phyloP scores from a whole-genome alignment of 2,329 filamentous ascomycete genomes.

The Epichloe coenophiala region DNA sequence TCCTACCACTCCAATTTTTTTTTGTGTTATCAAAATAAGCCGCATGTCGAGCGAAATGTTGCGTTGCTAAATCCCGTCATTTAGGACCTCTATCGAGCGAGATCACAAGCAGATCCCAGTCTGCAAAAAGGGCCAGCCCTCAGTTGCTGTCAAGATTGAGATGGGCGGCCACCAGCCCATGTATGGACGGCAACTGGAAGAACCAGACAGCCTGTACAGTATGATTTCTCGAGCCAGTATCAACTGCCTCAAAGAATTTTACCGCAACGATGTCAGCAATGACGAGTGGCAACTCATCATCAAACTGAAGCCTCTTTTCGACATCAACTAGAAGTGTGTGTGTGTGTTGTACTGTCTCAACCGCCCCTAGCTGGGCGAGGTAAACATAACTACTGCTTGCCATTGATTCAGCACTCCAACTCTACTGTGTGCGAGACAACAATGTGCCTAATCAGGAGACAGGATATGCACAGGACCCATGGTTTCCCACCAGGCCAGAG shows the following conservation, averaged over 20 bases:
- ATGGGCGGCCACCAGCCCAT: constrained; percentile 80
- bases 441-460: too few relatives aligned
- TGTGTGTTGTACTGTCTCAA: background rate
- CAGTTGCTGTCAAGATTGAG: constrained; percentile 95
- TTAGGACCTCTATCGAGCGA: constrained; percentile 85
- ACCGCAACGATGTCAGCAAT: constrained; percentile 71
- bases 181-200: constrained; percentile 91
- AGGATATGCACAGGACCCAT: too few relatives aligned
- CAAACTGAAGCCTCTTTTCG: constrained; percentile 89
- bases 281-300: constrained; percentile 93
- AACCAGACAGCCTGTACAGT: constrained; percentile 78
- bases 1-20: background rate
- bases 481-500: too few relatives aligned
- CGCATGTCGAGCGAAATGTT: background rate
- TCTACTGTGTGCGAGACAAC: background rate
- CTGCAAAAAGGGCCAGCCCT: constrained; percentile 98
- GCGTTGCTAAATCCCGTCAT: background rate
- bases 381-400: too few relatives aligned
- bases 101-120: constrained; percentile 90
- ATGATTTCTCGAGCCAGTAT: constrained; percentile 79
- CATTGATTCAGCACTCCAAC: background rate
- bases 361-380: background rate
- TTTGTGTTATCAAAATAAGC: background rate
- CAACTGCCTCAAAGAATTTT: constrained; percentile 92
- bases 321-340: constrained; percentile 48